Percentiles rank a stretch among this genome's conserved stretches.
phyloP scores from a whole-genome alignment of 2,329 filamentous ascomycete genomes.

The Fusarium sp. region DNA sequence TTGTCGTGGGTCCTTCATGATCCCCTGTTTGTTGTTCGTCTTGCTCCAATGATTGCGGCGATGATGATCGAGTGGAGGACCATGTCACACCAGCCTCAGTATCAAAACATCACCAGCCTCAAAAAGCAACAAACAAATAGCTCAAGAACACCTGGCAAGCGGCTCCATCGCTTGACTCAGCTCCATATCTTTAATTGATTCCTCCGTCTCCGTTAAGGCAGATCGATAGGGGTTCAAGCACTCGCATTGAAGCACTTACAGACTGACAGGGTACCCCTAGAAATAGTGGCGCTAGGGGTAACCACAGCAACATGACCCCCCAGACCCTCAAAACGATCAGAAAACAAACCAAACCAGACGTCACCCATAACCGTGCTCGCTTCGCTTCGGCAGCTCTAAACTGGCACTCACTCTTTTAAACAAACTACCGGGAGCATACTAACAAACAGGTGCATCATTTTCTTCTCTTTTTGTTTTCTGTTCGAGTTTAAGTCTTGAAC shows the following conservation, averaged over 20 bases:
- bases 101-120: background rate
- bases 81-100: background rate
- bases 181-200: background rate
- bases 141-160: background rate
- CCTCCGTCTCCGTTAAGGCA: background rate
- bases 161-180: background rate
- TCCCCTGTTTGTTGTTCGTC: background rate
- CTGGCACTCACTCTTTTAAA: constrained; percentile 12
- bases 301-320: constrained; percentile 38
- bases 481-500: constrained; percentile 26
- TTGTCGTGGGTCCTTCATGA: background rate
- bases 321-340: constrained; percentile 3
- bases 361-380: constrained; percentile 40
- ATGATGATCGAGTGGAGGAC: background rate
- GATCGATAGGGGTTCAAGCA: constrained; percentile 11
- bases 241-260: constrained; percentile 6
- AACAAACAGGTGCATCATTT: constrained; percentile 24
- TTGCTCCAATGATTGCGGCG: background rate
- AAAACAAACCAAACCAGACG: constrained; percentile 44
- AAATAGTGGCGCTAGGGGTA: constrained; percentile 22
- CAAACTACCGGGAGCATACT: constrained; percentile 20
- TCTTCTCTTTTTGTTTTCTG: constrained; percentile 46
- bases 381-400: constrained; percentile 20
- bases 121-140: constrained; percentile 9
- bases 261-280: constrained; percentile 26